Conservation (phyloP, 495 filamentous ascomycete genomes). For the Clohesyomyces aquaticus region DNA sequence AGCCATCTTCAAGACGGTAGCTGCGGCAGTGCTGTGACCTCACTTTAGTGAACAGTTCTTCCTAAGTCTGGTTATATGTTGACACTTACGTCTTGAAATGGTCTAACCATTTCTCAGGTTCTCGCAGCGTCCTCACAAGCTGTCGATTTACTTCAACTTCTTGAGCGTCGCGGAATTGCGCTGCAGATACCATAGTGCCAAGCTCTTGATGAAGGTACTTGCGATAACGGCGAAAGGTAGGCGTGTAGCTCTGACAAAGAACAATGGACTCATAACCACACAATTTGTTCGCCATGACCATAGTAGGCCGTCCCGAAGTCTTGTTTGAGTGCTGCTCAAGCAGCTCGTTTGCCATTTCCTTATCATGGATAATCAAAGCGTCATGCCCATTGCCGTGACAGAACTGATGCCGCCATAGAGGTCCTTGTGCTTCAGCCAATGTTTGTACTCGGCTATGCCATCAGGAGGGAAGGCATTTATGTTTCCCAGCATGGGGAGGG, state of each 20-base stretch:
- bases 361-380: no score
- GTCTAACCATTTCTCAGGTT: not conserved
- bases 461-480: slow-evolving; percentile 6
- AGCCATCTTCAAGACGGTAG: slow-evolving; percentile 52
- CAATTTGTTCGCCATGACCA: not conserved
- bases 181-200: not conserved
- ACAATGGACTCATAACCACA: not conserved
- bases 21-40: slow-evolving; percentile 46
- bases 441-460: no score
- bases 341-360: no score
- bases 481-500: slow-evolving; percentile 4
- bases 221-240: not conserved
- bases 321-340: no score
- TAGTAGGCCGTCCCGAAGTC: no score
- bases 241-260: not conserved
- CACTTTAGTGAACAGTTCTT: not conserved
- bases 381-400: no score
- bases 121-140: not conserved
- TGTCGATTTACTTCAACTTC: not conserved
- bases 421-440: no score
- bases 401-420: no score
- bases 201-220: slow-evolving; percentile 2
- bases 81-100: slow-evolving; percentile 11
- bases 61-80: not conserved
- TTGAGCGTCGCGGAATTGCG: not conserved